Base-by-base conservation (phyloP, 352 stramenopile species). In the Pythium sp. region DNA sequence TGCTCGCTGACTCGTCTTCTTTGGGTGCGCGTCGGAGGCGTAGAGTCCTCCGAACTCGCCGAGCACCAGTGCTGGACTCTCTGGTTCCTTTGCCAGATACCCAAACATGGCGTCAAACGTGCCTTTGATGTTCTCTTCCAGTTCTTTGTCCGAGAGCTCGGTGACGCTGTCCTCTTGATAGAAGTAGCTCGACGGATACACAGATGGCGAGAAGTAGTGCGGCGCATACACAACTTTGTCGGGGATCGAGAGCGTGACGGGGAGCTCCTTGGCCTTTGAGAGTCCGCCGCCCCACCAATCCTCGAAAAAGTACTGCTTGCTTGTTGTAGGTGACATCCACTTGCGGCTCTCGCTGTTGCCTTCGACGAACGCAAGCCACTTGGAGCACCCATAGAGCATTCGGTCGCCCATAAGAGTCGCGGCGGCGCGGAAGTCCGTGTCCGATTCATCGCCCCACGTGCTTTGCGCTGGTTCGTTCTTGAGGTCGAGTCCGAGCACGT, bases 161-260 rank as follows among this genome's bases (percentile, higher is more conserved):
- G 63, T 72, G 11, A 70, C 72, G 5, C 65, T 75, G 1, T 75
- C 64, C 3, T 58, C 73, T 6, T 77, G 56, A 56, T 80, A 90
- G 24, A 92, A 86, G 53, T 92, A 92, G 22, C 63, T 20, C 60
- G 90, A 75, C 0, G 82, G 82, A 28, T 83, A 90, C 64, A 89
- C 81, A 1, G 80, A 78, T 2, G 85, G 80, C 4, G 80, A 90
- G 72, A 89, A 87, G 65, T 90, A 93, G 70, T 93, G 86, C 32
- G 86, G 86, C 2, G 84, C 86, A 58, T 87, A 93, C 6, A 93
- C 86, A n/a, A 93, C 71, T 61, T 93, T 93, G 66, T 89, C 71
- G 7, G 73, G 51, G 9, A 78, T 69, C 9, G 62, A 70, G 64
- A 92, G 85, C 15, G 79, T 78, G 12, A 90, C 55, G 1, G 78